phyloP scores from a whole-genome alignment of 2,329 filamentous ascomycete species.

The Fusarium pseudograminearum region DNA sequence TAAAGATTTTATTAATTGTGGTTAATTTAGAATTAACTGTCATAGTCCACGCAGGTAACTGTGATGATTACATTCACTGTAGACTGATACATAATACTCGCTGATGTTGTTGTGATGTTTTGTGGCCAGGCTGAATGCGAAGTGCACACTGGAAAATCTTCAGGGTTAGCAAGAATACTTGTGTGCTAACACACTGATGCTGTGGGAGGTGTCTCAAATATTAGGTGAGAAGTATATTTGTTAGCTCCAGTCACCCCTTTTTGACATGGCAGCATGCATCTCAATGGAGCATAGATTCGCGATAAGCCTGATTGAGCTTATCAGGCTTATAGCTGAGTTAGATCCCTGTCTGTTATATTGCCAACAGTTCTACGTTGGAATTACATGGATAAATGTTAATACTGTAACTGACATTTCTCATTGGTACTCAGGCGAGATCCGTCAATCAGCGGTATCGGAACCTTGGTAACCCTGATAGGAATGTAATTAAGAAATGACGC shows the following conservation, averaged over 20 bases:
- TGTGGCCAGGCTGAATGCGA: accelerated
- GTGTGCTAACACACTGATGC: accelerated
- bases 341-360: accelerated
- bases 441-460: neutral
- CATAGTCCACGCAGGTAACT: accelerated
- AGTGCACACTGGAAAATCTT: accelerated
- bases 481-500: slow-evolving; percentile 19
- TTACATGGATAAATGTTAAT: accelerated
- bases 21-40: accelerated
- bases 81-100: accelerated
- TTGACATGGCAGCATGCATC: too few species aligned
- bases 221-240: neutral
- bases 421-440: neutral
- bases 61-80: accelerated
- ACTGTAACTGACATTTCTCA: accelerated
- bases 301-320: neutral
- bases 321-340: neutral
- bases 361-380: accelerated
- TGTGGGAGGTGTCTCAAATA: accelerated
- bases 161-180: neutral
- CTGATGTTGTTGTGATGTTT: accelerated
- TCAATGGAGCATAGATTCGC: neutral
- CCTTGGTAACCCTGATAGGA: slow-evolving; percentile 22
- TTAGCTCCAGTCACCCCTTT: accelerated
- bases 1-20: too few species aligned